Conservation (phyloP, 176 grass and related monocot genomes). For the Bolboschoenus planiculmis region DNA sequence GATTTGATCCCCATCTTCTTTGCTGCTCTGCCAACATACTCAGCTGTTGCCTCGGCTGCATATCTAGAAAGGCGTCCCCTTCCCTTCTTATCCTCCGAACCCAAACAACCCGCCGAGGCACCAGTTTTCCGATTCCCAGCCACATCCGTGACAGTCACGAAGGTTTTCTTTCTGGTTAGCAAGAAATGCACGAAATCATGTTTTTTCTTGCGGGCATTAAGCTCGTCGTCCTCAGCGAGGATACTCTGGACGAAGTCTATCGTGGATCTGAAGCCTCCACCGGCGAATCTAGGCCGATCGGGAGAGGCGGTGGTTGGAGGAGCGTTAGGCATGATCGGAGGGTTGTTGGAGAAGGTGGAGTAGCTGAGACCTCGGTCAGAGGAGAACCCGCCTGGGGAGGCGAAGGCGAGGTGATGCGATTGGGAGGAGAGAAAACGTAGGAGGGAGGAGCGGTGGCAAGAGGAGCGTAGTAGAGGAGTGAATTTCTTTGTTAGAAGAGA, state of each 20-base stretch:
- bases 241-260: neutral
- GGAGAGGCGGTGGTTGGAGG: neutral
- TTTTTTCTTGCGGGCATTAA: conserved; percentile 2
- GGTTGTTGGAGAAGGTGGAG: neutral
- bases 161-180: neutral
- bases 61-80: neutral
- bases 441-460: neutral
- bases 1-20: conserved; percentile 21
- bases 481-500: neutral
- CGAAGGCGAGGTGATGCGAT: neutral
- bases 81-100: neutral
- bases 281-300: neutral
- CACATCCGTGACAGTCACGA: conserved; percentile 17
- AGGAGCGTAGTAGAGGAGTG: neutral
- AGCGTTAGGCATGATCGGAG: neutral
- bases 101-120: conserved; percentile 12
- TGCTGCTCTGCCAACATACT: neutral
- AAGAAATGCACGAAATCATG: conserved; percentile 11
- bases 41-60: neutral
- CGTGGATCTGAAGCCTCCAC: neutral
- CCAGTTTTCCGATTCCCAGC: conserved; percentile 3
- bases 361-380: neutral
- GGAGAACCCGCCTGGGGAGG: neutral
- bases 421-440: neutral
- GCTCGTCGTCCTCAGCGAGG: conserved; percentile 6